These are phyloP conservation scores for Candida orba DNA, from an alignment of 805 yeast genomes.

Conservation along the genomic window DNA sequence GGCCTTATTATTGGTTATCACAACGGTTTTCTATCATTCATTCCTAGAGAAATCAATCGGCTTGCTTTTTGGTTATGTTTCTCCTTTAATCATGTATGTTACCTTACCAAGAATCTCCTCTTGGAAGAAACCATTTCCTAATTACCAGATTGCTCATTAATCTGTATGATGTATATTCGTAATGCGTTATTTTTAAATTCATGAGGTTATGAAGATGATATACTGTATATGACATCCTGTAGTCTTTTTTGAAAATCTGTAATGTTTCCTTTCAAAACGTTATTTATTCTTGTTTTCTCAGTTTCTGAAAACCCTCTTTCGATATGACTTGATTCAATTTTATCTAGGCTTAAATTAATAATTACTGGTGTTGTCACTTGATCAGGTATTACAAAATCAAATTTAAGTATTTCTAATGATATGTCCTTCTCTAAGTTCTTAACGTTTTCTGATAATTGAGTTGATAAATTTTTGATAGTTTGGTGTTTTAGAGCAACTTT, in stretches of 20 bases:
- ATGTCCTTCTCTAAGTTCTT: slow-evolving; percentile 17
- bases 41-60: slow-evolving; percentile 69
- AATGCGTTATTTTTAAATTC: not conserved
- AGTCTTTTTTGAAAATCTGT: slow-evolving; percentile 10
- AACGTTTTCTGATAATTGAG: slow-evolving; percentile 5
- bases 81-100: slow-evolving; percentile 39
- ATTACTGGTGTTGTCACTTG: slow-evolving; percentile 7
- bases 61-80: slow-evolving; percentile 51
- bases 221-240: slow-evolving; percentile 13
- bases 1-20: slow-evolving; percentile 57
- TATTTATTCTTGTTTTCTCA: slow-evolving; percentile 16
- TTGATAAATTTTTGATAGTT: slow-evolving; percentile 10
- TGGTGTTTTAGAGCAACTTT: slow-evolving; percentile 18
- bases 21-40: slow-evolving; percentile 80
- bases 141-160: not conserved
- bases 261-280: slow-evolving; percentile 17
- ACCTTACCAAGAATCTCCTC: slow-evolving; percentile 6
- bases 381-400: slow-evolving; percentile 11
- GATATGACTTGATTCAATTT: slow-evolving; percentile 12
- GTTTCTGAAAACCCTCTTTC: slow-evolving; percentile 17
- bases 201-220: slow-evolving; percentile 2
- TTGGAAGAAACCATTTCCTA: not conserved
- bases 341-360: slow-evolving; percentile 12
- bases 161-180: not conserved
- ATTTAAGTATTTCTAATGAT: slow-evolving; percentile 13